These are phyloP conservation scores for Microdochium nivale DNA, from an alignment of 2,329 filamentous ascomycete genomes.

Conservation along the genomic window DNA sequence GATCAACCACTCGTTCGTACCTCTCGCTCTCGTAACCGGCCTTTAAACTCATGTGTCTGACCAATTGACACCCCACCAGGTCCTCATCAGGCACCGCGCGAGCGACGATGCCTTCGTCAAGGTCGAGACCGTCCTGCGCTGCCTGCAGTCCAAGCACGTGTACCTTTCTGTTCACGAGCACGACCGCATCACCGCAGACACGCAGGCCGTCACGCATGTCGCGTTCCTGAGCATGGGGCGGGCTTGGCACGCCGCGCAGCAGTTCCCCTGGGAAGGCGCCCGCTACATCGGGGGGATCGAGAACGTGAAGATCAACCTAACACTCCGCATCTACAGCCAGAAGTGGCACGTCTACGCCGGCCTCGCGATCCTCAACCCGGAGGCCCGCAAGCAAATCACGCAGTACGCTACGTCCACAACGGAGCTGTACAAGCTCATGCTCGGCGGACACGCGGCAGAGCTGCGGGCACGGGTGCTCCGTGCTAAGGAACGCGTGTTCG, in stretches of 20 bases:
- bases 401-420: constrained; percentile 92
- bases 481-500: constrained; percentile 63
- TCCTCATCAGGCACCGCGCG: constrained; percentile 86
- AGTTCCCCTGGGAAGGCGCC: constrained; percentile 96
- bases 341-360: constrained; percentile 99
- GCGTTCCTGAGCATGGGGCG: constrained; percentile 97
- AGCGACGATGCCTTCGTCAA: constrained; percentile 67
- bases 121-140: constrained; percentile 73
- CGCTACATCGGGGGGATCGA: constrained; percentile 96
- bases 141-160: constrained; percentile 78
- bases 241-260: constrained; percentile 88
- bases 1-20: constrained; percentile 75
- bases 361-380: constrained; percentile 91
- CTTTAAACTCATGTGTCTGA: no score
- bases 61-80: constrained; percentile 28
- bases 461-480: constrained; percentile 61
- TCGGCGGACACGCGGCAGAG: constrained; percentile 71
- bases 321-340: constrained; percentile 91
- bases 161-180: constrained; percentile 81
- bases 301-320: constrained; percentile 99
- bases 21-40: no score
- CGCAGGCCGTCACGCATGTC: constrained; percentile 94
- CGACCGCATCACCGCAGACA: constrained; percentile 96
- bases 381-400: constrained; percentile 82
- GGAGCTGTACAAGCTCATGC: constrained; percentile 93